phyloP scores from a whole-genome alignment of 352 stramenopile genomes.

The Globisporangium nagaii region DNA sequence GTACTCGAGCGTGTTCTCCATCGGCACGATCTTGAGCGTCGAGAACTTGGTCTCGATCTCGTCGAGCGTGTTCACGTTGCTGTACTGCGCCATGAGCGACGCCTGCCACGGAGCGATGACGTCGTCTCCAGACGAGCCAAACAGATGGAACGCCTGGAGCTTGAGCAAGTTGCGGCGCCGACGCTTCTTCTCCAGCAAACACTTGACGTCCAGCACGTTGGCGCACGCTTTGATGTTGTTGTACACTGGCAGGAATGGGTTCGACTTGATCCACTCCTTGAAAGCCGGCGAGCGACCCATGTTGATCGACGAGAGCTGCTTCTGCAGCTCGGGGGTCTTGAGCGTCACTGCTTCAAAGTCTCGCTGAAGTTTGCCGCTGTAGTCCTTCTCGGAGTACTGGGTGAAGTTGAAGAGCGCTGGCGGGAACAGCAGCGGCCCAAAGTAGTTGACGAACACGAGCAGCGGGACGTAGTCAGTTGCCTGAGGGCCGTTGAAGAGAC shows the following conservation, averaged over 20 bases:
- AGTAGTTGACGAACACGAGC: constrained; percentile 12
- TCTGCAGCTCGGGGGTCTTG: constrained; percentile 13
- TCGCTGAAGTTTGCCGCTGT: constrained; percentile 24
- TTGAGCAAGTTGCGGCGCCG: constrained; percentile 27
- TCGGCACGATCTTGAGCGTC: constrained; percentile 19
- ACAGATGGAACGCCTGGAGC: constrained; percentile 34
- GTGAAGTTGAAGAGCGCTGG: constrained; percentile 24
- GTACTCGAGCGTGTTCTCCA: constrained; percentile 34
- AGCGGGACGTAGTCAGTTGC: constrained; percentile 6
- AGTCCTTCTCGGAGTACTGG: constrained; percentile 17
- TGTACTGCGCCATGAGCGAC: constrained; percentile 31
- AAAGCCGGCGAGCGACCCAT: constrained; percentile 19
- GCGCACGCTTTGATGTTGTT: constrained; percentile 27
- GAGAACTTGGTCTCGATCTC: constrained; percentile 25
- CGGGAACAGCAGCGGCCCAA: constrained; percentile 19
- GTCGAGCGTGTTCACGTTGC: constrained; percentile 18
- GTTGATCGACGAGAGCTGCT: constrained; percentile 21
- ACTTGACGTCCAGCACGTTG: constrained; percentile 13
- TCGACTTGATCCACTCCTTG: constrained; percentile 12
- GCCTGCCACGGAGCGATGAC: constrained; percentile 29
- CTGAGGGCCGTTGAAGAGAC: constrained; percentile 44
- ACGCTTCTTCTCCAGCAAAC: constrained; percentile 14
- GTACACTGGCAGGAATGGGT: constrained; percentile 17
- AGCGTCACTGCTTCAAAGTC: constrained; percentile 21
- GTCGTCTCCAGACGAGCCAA: constrained; percentile 31